Evolutionary conservation across 129 eudicot species (phyloP).

Genomic region (Chrysanthemum seticuspe): DNA sequence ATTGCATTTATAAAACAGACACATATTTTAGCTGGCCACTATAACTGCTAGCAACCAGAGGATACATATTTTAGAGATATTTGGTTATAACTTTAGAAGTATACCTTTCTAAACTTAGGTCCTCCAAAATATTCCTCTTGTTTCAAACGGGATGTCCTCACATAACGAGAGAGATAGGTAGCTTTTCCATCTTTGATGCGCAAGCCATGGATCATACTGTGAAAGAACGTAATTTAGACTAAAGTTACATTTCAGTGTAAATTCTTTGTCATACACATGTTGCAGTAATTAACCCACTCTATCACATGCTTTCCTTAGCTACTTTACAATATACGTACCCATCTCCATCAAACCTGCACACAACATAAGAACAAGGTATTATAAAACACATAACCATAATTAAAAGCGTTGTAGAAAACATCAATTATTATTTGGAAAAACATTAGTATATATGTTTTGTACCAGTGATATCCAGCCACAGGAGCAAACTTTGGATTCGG

Average conservation of each 20-base stretch:
- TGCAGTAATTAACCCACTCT: neutral
- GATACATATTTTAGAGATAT: neutral
- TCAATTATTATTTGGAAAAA: neutral
- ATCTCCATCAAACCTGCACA: slow-evolving; percentile 98
- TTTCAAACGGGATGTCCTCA: slow-evolving; percentile 74
- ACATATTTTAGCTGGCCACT: slow-evolving; percentile 1
- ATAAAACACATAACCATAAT: neutral
- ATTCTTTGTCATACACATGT: neutral
- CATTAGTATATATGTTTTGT: neutral
- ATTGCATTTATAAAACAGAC: neutral
- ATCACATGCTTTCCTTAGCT: slow-evolving; percentile 1
- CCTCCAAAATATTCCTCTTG: slow-evolving; percentile 90
- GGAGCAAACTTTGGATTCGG: slow-evolving; percentile 93
- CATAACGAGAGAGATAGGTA: slow-evolving; percentile 93
- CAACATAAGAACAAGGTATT: slow-evolving; percentile 21
- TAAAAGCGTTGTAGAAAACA: neutral
- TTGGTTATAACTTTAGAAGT: slow-evolving; percentile 8
- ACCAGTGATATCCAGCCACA: slow-evolving; percentile 98
- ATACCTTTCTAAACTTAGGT: slow-evolving; percentile 87
- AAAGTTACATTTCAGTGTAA: neutral
- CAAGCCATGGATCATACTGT: slow-evolving; percentile 96
- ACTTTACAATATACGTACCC: slow-evolving; percentile 53
- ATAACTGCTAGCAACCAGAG: neutral
- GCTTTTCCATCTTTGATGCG: slow-evolving; percentile 98
- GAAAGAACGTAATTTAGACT: slow-evolving; percentile 8